Conservation (phyloP, 163 green algal species). For the Chloromonas sp. region DNA sequence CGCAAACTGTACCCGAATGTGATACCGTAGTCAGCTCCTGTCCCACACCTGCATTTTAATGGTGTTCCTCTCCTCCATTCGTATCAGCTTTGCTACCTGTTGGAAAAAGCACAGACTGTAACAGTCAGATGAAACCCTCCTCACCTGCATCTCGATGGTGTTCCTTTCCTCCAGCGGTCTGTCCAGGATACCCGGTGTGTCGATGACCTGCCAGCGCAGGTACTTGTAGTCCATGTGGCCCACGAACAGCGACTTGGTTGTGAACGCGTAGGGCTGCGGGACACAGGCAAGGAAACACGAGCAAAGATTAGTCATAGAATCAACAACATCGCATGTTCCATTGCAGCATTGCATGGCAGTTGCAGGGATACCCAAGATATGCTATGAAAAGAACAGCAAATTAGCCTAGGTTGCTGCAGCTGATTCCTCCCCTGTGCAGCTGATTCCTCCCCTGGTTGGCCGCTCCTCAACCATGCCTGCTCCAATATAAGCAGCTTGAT, state of each 20-base stretch:
- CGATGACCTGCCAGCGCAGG: slow-evolving; percentile 96
- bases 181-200: slow-evolving; percentile 98
- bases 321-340: not conserved
- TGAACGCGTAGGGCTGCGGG: slow-evolving; percentile 97
- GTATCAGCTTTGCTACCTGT: no score
- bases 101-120: no score
- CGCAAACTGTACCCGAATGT: no score
- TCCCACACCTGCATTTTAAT: no score
- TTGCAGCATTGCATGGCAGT: not conserved
- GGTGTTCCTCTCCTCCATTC: no score
- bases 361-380: not conserved
- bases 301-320: no score
- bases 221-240: slow-evolving; percentile 99
- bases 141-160: slow-evolving; percentile 98
- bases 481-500: no score
- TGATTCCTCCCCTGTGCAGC: no score
- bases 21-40: no score
- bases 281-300: not conserved
- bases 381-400: not conserved
- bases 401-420: not conserved
- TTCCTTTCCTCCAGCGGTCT: slow-evolving; percentile 96
- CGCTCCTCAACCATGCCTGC: no score
- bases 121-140: not conserved
- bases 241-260: slow-evolving; percentile 94
- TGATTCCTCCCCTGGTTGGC: no score